Conservation (phyloP, 805 yeast species). For the Monosporozyma aquatica region DNA sequence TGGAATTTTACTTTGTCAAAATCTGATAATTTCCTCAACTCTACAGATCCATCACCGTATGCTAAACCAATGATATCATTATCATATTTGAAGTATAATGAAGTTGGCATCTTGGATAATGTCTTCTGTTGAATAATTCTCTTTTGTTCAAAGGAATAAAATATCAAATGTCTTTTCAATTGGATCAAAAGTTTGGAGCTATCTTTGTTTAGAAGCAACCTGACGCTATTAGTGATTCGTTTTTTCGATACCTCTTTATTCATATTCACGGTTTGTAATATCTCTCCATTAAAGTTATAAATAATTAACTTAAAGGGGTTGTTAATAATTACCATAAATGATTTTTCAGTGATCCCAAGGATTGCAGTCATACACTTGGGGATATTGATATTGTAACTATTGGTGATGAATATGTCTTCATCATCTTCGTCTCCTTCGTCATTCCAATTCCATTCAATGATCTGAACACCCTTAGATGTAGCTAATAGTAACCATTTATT, state of each 20-base stretch:
- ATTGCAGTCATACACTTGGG: conserved; percentile 9
- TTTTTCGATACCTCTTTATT: conserved; percentile 8
- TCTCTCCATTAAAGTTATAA: conserved; percentile 23
- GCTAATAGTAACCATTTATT: conserved; percentile 25
- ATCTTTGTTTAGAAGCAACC: conserved; percentile 21
- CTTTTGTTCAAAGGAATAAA: conserved; percentile 29
- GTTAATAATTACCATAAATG: conserved; percentile 19
- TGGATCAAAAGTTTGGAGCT: conserved; percentile 26
- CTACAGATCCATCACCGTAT: conserved; percentile 18
- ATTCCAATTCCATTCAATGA: conserved; percentile 12
- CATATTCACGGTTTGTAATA: conserved; percentile 20
- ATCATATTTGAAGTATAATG: conserved; percentile 11
- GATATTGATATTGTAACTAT: conserved; percentile 8
- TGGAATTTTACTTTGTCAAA: conserved; percentile 11
- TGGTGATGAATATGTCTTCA: neutral
- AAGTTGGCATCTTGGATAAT: conserved; percentile 7
- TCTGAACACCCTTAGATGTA: conserved; percentile 9
- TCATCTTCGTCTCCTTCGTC: conserved; percentile 6
- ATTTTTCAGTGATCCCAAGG: conserved; percentile 29
- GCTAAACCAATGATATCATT: conserved; percentile 13
- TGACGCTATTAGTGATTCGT: conserved; percentile 5
- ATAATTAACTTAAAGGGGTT: conserved; percentile 20
- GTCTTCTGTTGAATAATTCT: conserved; percentile 15
- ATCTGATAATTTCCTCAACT: conserved; percentile 18
- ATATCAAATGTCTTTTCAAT: conserved; percentile 12